Percentiles rank a stretch among this genome's conserved stretches.
Conservation (phyloP, 495 filamentous ascomycete species). For the Xylaria palmicola region DNA sequence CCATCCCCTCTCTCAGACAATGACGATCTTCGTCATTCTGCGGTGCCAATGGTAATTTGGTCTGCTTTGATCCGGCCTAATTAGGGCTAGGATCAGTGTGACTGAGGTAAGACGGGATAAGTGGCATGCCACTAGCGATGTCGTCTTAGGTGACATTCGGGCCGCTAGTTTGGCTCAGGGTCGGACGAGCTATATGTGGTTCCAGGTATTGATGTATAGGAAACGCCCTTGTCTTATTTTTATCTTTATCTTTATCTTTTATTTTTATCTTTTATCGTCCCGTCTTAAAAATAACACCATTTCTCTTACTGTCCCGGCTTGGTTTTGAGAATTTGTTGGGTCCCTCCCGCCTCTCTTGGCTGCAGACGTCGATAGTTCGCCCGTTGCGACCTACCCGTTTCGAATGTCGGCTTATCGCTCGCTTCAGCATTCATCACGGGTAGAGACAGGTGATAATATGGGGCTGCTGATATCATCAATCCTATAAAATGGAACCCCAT, state of each 20-base stretch:
- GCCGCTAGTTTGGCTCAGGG: background rate
- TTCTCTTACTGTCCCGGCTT: too few relatives aligned
- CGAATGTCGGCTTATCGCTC: constrained; percentile 4
- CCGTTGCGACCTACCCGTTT: constrained; percentile 3
- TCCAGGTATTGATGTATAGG: background rate
- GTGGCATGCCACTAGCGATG: background rate
- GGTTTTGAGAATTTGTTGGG: background rate
- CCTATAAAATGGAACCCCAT: background rate
- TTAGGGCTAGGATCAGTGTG: background rate
- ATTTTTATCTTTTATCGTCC: background rate
- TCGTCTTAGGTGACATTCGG: constrained; percentile 9
- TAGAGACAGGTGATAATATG: background rate
- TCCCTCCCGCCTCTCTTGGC: background rate
- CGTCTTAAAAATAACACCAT: too few relatives aligned
- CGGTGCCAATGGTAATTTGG: background rate
- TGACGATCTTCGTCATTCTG: background rate
- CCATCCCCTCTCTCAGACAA: too few relatives aligned
- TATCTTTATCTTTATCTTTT: background rate
- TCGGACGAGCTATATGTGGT: constrained; percentile 1
- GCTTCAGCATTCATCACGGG: background rate
- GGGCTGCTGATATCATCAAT: background rate
- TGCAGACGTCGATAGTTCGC: background rate
- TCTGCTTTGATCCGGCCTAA: background rate
- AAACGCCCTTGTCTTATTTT: background rate
- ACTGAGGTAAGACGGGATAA: background rate